Evolutionary conservation across 352 stramenopile genomes (phyloP).

Genomic region (Pythium scleroteichum): DNA sequence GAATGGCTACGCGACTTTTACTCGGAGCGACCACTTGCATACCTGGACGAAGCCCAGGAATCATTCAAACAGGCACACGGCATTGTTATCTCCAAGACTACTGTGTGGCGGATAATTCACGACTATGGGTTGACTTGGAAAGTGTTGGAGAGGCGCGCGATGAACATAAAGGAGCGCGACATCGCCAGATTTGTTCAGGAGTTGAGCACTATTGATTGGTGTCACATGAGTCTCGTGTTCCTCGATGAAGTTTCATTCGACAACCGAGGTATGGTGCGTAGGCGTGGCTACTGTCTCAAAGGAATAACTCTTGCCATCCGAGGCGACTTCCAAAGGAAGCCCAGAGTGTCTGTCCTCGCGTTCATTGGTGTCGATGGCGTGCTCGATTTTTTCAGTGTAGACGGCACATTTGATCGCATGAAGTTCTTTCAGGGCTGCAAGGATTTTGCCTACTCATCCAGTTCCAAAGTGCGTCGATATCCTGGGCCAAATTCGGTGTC

Average conservation of each 20-base stretch:
- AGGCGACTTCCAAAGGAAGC: slow-evolving; percentile 24
- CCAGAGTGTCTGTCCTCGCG: slow-evolving; percentile 26
- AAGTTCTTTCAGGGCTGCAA: slow-evolving; percentile 30
- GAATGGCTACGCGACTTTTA: too few relatives aligned
- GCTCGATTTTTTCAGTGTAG: slow-evolving; percentile 30
- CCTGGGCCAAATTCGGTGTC: slow-evolving; percentile 32
- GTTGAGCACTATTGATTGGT: too few relatives aligned
- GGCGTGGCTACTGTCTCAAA: slow-evolving; percentile 26
- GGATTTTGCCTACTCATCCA: slow-evolving; percentile 19
- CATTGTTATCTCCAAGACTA: too few relatives aligned
- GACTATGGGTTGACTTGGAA: too few relatives aligned
- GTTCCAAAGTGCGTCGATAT: slow-evolving; percentile 32
- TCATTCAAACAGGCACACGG: too few relatives aligned
- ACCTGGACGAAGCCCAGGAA: too few relatives aligned
- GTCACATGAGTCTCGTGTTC: slow-evolving; percentile 10
- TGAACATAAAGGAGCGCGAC: too few relatives aligned
- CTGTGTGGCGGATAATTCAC: too few relatives aligned
- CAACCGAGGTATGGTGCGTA: slow-evolving; percentile 31
- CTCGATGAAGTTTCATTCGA: slow-evolving; percentile 36
- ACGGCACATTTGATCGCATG: slow-evolving; percentile 31
- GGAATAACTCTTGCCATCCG: slow-evolving; percentile 28
- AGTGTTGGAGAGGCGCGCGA: too few relatives aligned
- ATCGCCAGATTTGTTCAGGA: too few relatives aligned
- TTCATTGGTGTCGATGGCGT: slow-evolving; percentile 23
- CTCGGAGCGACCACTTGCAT: too few relatives aligned